Evolutionary conservation across 345 rosid species (phyloP), one percentile per base, ranked within the genome.

Genomic region (Combretum micranthum): DNA sequence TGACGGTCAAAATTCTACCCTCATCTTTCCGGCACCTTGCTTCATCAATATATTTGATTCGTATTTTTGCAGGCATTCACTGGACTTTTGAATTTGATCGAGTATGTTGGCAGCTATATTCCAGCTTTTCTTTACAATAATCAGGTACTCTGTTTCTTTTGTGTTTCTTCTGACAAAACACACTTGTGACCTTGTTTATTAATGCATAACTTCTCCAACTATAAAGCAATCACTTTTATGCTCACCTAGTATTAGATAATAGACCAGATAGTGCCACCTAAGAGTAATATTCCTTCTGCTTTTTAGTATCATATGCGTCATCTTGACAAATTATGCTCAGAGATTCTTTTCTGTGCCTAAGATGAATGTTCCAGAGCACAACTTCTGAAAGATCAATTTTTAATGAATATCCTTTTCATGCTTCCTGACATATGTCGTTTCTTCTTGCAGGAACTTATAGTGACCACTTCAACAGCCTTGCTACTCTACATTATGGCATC

Each of bases 21-120:
- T 39, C 47, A 50, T 17, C 59, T 43, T 67, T 20, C 53, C 13
- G 8, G 52, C 17, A 7, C 9, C 39, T 32, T 32, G 39, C 39
- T 4, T 39, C 8, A 15, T n/a, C 51, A 39, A 53, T 59, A 32
- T 67, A 12, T 32, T 50, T 55, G 23, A 25, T 56, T 62, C 50
- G 61, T 76, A 57, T 71, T 39, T 39, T 64, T 78, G 75, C 86
- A 92, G 98, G 95, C 81, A 16, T 93, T 78, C 74, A 89, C 99
- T 1, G 86, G 94, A 53, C 1, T 76, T 62, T 70, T 93, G 82
- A 93, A 93, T 74, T 59, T 74, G 70, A 79, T 89, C 2, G 97
- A 93, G 77, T 77, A 55, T 63, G 43, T 75, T 14, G 83, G 82
- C 19, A 59, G 78, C 56, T 80, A 59, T 69, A 82, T 93, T 64